Percentiles rank a stretch among this genome's conserved stretches.
phyloP scores from a whole-genome alignment of 176 grass and related monocot species.

The Oryza nivara region DNA sequence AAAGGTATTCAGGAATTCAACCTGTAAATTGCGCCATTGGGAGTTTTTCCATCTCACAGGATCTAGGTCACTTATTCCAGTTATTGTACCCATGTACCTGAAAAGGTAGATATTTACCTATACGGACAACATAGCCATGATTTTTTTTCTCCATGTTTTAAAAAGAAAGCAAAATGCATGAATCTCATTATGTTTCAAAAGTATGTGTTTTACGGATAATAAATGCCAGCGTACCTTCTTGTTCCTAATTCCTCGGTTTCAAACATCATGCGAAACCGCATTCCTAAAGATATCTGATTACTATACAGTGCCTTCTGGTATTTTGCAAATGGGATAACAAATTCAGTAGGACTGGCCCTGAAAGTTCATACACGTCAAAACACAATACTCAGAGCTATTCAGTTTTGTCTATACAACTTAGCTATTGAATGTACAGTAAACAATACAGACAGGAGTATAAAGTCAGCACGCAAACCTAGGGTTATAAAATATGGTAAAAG shows the following conservation, averaged over 20 bases:
- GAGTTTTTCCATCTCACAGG: constrained; percentile 99
- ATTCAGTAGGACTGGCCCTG: constrained; percentile 97
- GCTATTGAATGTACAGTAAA: neutral
- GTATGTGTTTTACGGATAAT: neutral
- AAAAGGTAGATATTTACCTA: constrained; percentile 21
- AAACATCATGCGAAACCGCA: constrained; percentile 98
- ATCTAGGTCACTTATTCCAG: constrained; percentile 94
- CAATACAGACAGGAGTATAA: constrained; percentile 7
- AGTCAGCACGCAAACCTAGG: constrained; percentile 61
- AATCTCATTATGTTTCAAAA: neutral
- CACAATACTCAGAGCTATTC: neutral
- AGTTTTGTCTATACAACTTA: neutral
- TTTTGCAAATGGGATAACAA: constrained; percentile 98
- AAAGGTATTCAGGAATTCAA: constrained; percentile 36
- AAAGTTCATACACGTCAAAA: constrained; percentile 40
- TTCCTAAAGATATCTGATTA: constrained; percentile 90
- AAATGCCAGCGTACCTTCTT: constrained; percentile 62
- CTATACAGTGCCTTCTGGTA: constrained; percentile 96
- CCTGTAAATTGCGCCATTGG: constrained; percentile 97
- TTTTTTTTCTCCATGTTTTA: neutral
- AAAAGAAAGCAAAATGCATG: constrained; percentile 10
- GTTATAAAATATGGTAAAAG: constrained; percentile 99
- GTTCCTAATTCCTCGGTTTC: constrained; percentile 95
- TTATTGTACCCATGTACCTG: constrained; percentile 99
- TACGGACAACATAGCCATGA: neutral